These are phyloP conservation scores for Fusarium siculi DNA, from an alignment of 2,329 filamentous ascomycete species.

Conservation along the genomic window DNA sequence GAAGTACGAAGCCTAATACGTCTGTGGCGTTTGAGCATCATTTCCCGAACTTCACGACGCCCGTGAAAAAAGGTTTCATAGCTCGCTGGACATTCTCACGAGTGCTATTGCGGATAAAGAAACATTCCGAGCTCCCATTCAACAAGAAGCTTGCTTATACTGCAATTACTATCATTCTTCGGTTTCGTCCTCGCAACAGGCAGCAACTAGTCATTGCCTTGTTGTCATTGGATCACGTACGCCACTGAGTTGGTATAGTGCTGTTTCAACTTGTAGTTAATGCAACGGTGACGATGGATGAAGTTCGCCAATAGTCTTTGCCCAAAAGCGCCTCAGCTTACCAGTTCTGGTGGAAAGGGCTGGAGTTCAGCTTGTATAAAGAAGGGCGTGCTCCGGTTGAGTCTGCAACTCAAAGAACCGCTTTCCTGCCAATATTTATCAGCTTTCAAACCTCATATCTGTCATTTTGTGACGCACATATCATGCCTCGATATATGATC, in stretches of 20 bases:
- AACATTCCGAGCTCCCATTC: background rate
- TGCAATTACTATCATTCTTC: background rate
- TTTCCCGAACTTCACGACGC: background rate
- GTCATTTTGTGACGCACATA: background rate
- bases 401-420: background rate
- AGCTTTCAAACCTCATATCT: background rate
- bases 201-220: background rate
- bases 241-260: background rate
- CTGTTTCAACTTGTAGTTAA: background rate
- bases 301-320: background rate
- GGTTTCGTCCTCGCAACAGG: background rate
- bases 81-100: background rate
- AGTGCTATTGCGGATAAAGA: background rate
- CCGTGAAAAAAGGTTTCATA: background rate
- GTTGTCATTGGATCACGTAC: background rate
- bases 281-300: background rate
- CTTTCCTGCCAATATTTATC: background rate
- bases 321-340: background rate
- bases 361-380: background rate
- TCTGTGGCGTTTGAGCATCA: background rate
- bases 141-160: too few species aligned
- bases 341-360: background rate
- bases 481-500: constrained; percentile 46
- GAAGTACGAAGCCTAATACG: background rate
- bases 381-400: background rate